Evolutionary conservation across 805 yeast species (phyloP), one percentile per base, ranked within the genome.

Genomic region (Tetrapisispora nanseiensis): DNA sequence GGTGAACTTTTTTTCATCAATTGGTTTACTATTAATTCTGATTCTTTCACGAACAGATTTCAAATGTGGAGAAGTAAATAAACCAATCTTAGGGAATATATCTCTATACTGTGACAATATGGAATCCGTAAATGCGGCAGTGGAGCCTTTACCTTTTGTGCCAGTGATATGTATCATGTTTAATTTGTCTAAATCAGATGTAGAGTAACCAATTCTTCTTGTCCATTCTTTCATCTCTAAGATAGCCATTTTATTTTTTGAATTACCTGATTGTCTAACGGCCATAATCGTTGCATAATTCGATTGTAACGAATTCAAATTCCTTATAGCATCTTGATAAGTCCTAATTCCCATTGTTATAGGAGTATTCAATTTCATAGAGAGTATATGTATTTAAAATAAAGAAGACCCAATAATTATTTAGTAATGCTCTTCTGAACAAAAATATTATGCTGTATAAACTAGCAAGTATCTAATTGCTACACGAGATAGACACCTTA

Each of bases 111-210:
- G 86, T 7, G 63, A 56, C 46, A 94, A 62, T 31, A 94, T 86
- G 2, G 92, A 78, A 54, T 85, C 84, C 2, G 87, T 76, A 57
- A 92, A 92, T 0, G 98, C 96, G 63, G 97, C 90, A 0, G 97
- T 90, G 0, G 97, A 87, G 1, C 99, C 99, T 65, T 92, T 92
- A 12, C 99, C 99, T 61, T 92, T 92, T 1, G 99, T 92, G 18
- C 99, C 99, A 0, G 99, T 89, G 29, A 94, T 82, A 57, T 92
- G 99, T 33, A 92, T 73, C 2, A 87, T 72, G 52, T 89, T 89
- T 52, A 92, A 61, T 46, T 63, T 71, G 63, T 89, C 76, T 57
- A 86, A 78, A 48, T 84, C 95, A 3, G 65, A 51, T 1, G 84
- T 78, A 26, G 63, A 52, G 52, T 82, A 81, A 0, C 90, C 94